phyloP scores from a whole-genome alignment of 2,329 filamentous ascomycete species.

The Fusarium lateritium region DNA sequence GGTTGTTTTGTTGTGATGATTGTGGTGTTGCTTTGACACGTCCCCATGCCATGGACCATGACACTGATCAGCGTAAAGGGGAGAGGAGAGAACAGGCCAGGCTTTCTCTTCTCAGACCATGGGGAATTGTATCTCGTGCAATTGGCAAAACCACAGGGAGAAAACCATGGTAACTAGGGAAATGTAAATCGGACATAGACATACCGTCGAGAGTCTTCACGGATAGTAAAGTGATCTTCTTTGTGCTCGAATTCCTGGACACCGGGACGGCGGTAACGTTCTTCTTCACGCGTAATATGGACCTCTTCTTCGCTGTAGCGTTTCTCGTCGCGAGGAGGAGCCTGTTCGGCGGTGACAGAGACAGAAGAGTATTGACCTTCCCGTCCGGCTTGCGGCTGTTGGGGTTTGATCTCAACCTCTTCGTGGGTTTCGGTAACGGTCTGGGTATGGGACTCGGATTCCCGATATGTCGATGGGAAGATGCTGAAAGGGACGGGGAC shows the following conservation, averaged over 20 bases:
- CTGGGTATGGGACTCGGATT: constrained; percentile 66
- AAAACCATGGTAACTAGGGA: constrained; percentile 4
- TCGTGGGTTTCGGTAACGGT: constrained; percentile 78
- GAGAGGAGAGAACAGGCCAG: constrained; percentile 1
- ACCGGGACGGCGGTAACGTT: constrained; percentile 81
- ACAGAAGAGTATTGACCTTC: constrained; percentile 92
- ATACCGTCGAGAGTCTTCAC: constrained; percentile 67
- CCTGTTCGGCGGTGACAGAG: constrained; percentile 69
- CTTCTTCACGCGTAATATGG: constrained; percentile 82
- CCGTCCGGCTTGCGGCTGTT: constrained; percentile 90
- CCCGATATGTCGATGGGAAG: constrained; percentile 98
- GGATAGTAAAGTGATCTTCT: constrained; percentile 53
- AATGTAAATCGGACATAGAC: constrained; percentile 60
- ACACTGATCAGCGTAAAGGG: constrained; percentile 26
- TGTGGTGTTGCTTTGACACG: constrained; percentile 17
- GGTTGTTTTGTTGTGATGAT: constrained; percentile 30
- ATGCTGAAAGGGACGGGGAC: constrained; percentile 99
- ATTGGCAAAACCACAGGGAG: constrained; percentile 3
- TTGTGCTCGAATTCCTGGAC: constrained; percentile 59
- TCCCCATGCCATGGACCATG: constrained; percentile 24
- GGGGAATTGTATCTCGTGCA: constrained; percentile 2
- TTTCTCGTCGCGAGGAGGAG: constrained; percentile 74
- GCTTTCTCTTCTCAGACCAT: constrained; percentile 7
- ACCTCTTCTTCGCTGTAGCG: constrained; percentile 87
- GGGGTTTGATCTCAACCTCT: constrained; percentile 88